These are phyloP conservation scores for Kappamyces sp. DNA, from an alignment of 192 early-diverging fungal species.

Conservation along the genomic window DNA sequence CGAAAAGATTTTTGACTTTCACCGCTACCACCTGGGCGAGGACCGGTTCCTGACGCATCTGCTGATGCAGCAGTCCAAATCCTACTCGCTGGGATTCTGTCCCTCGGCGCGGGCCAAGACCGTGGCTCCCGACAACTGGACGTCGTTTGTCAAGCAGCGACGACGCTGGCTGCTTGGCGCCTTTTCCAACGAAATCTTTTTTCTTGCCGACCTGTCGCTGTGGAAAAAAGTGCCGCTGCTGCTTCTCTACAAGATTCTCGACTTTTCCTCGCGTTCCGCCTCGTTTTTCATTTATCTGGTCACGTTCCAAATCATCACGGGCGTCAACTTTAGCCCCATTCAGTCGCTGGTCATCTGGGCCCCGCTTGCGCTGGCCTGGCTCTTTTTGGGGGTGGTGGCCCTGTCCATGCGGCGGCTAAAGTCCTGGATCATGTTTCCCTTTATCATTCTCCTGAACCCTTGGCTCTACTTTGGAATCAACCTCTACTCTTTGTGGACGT, in stretches of 20 bases:
- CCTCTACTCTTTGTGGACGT: slow-evolving; percentile 15
- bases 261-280: slow-evolving; percentile 15
- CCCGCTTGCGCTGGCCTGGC: slow-evolving; percentile 10
- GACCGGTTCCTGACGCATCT: slow-evolving; percentile 47
- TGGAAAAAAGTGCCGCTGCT: slow-evolving; percentile 18
- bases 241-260: slow-evolving; percentile 21
- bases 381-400: slow-evolving; percentile 6
- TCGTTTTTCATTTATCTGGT: slow-evolving; percentile 16
- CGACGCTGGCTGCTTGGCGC: slow-evolving; percentile 42
- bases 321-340: not conserved
- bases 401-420: slow-evolving; percentile 12
- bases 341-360: slow-evolving; percentile 1
- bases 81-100: slow-evolving; percentile 32
- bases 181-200: slow-evolving; percentile 20
- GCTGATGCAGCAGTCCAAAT: slow-evolving; percentile 27
- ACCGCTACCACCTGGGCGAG: slow-evolving; percentile 38
- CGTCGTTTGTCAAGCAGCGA: slow-evolving; percentile 34
- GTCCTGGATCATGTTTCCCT: slow-evolving; percentile 13
- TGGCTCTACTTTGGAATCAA: slow-evolving; percentile 16
- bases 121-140: slow-evolving; percentile 31
- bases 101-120: slow-evolving; percentile 39
- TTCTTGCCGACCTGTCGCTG: slow-evolving; percentile 9
- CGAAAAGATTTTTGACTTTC: slow-evolving; percentile 39
- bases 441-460: slow-evolving; percentile 11
- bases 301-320: slow-evolving; percentile 4